These are phyloP conservation scores for Colletotrichum simmondsii DNA, from an alignment of 2,329 filamentous ascomycete genomes.

Conservation along the genomic window DNA sequence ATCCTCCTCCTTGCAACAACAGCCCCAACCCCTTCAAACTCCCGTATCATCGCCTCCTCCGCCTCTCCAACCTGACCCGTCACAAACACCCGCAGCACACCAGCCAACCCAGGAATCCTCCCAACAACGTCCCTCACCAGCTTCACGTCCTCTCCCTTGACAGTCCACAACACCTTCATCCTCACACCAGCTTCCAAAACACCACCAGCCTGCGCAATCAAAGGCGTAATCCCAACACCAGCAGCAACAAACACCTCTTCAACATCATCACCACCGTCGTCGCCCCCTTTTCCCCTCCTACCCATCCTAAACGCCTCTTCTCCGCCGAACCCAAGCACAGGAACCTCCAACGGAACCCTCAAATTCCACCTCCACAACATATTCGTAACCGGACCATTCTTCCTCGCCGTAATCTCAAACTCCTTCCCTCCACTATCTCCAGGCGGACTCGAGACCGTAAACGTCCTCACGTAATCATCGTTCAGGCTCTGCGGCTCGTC, in stretches of 20 bases:
- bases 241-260: constrained; percentile 74
- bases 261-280: constrained; percentile 18
- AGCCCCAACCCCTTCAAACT: constrained; percentile 48
- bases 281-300: constrained; percentile 24
- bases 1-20: constrained; percentile 52
- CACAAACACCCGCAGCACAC: constrained; percentile 70
- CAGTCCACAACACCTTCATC: constrained; percentile 75
- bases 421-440: constrained; percentile 39
- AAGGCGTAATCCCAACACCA: constrained; percentile 85
- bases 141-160: constrained; percentile 69
- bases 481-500: constrained; percentile 83
- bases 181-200: constrained; percentile 50
- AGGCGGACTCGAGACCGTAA: constrained; percentile 78
- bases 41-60: constrained; percentile 47
- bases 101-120: constrained; percentile 61
- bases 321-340: constrained; percentile 80
- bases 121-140: constrained; percentile 71
- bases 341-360: constrained; percentile 67
- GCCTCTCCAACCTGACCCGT: constrained; percentile 57
- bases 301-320: constrained; percentile 52
- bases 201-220: constrained; percentile 73
- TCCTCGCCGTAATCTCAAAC: constrained; percentile 79
- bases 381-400: constrained; percentile 75
- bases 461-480: constrained; percentile 86
- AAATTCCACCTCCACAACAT: constrained; percentile 71